phyloP scores from a whole-genome alignment of 192 early-diverging fungal species.

The Mortierella antarctica region DNA sequence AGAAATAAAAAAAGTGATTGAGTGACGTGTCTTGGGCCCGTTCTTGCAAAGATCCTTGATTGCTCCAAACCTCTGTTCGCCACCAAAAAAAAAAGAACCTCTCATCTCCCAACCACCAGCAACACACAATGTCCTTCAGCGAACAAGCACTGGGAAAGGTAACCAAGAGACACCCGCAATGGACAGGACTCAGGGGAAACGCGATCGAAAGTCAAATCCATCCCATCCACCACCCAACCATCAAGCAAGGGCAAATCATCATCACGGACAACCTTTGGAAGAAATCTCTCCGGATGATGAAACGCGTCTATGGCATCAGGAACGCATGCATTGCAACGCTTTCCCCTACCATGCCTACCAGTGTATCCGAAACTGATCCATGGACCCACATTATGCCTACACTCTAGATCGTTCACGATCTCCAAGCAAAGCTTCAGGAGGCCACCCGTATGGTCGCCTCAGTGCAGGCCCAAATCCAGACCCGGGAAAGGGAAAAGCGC shows the following conservation, averaged over 20 bases:
- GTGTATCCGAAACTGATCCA: neutral
- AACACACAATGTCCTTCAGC: constrained; percentile 42
- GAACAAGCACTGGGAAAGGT: constrained; percentile 52
- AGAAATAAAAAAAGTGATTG: neutral
- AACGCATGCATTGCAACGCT: neutral
- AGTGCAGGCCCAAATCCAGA: constrained; percentile 70
- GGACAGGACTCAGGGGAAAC: neutral
- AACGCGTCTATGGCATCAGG: neutral
- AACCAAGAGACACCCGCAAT: neutral
- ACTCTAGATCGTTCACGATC: constrained; percentile 67
- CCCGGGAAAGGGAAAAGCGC: constrained; percentile 73
- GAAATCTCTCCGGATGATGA: no score
- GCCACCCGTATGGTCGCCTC: constrained; percentile 68
- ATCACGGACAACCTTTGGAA: neutral
- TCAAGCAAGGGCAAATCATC: neutral
- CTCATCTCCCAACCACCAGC: neutral
- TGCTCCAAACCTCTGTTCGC: neutral
- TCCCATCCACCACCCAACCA: no score
- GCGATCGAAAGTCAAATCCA: no score
- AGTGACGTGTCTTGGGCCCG: neutral
- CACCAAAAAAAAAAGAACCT: neutral
- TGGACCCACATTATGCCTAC: neutral
- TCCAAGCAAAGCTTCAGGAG: constrained; percentile 72
- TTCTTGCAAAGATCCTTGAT: neutral
- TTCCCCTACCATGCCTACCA: neutral